Base-by-base conservation (phyloP, 2,329 filamentous ascomycete genomes). In the Apiospora koreana region DNA sequence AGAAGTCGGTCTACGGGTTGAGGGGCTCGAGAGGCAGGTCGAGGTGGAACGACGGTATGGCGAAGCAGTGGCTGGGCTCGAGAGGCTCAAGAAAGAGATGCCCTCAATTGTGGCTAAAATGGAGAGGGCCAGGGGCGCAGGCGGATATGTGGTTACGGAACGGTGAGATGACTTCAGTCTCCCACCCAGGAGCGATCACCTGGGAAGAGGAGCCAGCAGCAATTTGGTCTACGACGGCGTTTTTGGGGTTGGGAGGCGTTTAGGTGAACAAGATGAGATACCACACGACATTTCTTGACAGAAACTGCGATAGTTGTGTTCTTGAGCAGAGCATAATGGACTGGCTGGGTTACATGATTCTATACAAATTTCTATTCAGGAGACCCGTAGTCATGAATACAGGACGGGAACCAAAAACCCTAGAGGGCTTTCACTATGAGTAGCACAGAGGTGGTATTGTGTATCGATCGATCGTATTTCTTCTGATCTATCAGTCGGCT, bases 51-150 rank as follows among this genome's bases (percentile, higher is more conserved):
- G 70, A 3, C 80, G 77, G 48, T 89, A 87, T 70, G 79, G 73
- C 1, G 79, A 73, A 12, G 87, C 87, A 0, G 84, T 91, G 1
- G 83, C 82, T 65, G 84, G 83, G 21, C 75, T 91, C 69, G 86
- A 81, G 3, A 79, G 83, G 73, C 73, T 91, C 70, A 89, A 89
- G 82, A 84, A 84, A 75, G 86, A 87, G 45, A 87, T 92, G 86
- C 88, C 89, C 21, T 84, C 87, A 25, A 86, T 87, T 3, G 88
- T 90, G 75, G 90, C 89, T 69, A 87, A 85, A 79, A 91, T 91
- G 86, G 89, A 91, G 82, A 84, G 89, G 79, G 89, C 90, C 70
- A 83, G 87, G 72, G 84, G 87, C 21, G 89, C 88, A 28, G 87
- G 86, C 21, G 84, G 87, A 74, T 90, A 90, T 77, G 87, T 88